Conservation (phyloP, 257 asterid genomes). For the Nyctanthes arbortristis region DNA sequence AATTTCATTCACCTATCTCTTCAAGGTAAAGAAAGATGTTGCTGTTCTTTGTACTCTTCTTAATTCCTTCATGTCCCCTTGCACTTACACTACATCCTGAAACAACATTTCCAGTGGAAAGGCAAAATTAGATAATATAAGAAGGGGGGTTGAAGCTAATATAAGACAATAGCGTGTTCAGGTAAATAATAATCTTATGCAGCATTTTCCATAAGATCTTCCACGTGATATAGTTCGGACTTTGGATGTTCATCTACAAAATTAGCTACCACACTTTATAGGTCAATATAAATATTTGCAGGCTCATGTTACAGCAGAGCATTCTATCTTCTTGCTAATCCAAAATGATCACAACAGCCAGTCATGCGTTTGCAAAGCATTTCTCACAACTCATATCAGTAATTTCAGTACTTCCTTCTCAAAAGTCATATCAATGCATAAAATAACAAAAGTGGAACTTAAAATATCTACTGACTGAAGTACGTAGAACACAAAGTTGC, state of each 20-base stretch:
- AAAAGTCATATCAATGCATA: constrained; percentile 3
- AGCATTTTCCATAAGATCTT: not conserved
- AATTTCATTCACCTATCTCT: constrained; percentile 8
- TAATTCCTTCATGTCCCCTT: constrained; percentile 10
- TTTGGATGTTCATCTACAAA: not conserved
- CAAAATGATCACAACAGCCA: constrained; percentile 8
- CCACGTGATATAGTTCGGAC: too few species aligned
- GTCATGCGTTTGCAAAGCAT: constrained; percentile 15
- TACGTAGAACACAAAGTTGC: not conserved
- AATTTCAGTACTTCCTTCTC: constrained; percentile 18
- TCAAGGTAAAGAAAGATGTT: constrained; percentile 5
- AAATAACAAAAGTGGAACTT: constrained; percentile 12
- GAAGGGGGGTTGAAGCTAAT: not conserved
- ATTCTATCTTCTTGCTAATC: not conserved
- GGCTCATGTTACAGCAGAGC: constrained; percentile 1
- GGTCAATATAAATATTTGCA: not conserved
- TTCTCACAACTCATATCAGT: constrained; percentile 2
- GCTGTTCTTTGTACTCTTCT: constrained; percentile 13
- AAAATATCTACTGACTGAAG: not conserved
- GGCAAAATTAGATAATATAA: constrained; percentile 17
- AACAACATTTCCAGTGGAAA: not conserved
- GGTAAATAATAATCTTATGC: not conserved
- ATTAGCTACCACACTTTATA: not conserved
- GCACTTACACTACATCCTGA: constrained; percentile 23
- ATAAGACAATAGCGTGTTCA: not conserved